Base-by-base conservation (phyloP, 768 basidiomycete genomes). In the Strobilomyces confusus region DNA sequence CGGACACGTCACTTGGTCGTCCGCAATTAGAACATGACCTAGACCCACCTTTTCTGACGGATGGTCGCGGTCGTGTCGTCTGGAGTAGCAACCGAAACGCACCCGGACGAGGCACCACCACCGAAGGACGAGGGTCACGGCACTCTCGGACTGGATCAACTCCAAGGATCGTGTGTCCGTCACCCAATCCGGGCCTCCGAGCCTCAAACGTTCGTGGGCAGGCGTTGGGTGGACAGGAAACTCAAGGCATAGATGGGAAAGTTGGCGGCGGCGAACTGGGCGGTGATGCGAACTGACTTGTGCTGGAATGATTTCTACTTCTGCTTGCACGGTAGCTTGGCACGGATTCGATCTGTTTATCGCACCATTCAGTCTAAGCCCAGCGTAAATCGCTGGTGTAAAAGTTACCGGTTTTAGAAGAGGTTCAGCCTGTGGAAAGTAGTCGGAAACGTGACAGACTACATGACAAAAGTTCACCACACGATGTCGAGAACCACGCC, bases 61-160 rank as follows among this genome's bases (percentile, higher is more conserved):
- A 86, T 64, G 83, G 83, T 25, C 74, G 84, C 43, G 83, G 83
- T 9, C 72, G 83, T 51, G 83, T 84, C 20, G 78, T 84, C 44
- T 73, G 72, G 70, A 71, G 69, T 47, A 72, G 69, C 37, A 58
- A 69, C 22, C 63, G 61, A 20, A 63, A 51, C 40, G 47, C 44
- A 48, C 37, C 65, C 42, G 61, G 54, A 19, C 51, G 68, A 44
- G 53, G 59, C 7, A 25, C 47, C 34, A 41, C 46, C 13, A 44
- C 33, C 4, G 69, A 71, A 17, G 59, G 54, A 4, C 64, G 69
- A 34, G 51, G 38, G 4, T 51, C 54, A 38, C 65, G 63, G 42
- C 59, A 61, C 44, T 49, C 59, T 19, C 61, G 65, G 49, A 40
- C 65, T 0, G 54, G 58, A 25, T 61, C 69, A 20, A 38, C 56